These are phyloP conservation scores for Penicillium ucsense DNA, from an alignment of 495 filamentous ascomycete species.

Conservation along the genomic window DNA sequence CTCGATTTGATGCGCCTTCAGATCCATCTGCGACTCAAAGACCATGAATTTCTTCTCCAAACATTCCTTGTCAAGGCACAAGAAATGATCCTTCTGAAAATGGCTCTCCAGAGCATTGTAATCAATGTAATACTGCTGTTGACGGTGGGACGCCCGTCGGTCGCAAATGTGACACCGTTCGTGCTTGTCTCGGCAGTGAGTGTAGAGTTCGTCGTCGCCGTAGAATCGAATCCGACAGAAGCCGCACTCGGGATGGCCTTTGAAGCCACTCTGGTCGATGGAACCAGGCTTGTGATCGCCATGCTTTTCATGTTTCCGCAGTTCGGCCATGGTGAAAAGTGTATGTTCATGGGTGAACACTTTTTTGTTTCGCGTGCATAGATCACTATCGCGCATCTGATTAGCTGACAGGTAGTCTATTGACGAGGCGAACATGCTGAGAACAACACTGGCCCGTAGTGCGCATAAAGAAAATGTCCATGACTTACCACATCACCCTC, in stretches of 20 bases:
- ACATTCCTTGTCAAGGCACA: constrained; percentile 78
- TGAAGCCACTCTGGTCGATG: constrained; percentile 89
- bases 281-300: constrained; percentile 90
- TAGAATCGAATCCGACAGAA: constrained; percentile 93
- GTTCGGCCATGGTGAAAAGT: constrained; percentile 72
- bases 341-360: constrained; percentile 98
- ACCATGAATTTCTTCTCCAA: constrained; percentile 97
- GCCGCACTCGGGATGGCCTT: constrained; percentile 86
- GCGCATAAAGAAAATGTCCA: background rate
- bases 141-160: constrained; percentile 51
- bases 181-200: constrained; percentile 84
- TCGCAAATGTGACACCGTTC: constrained; percentile 96
- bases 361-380: constrained; percentile 92
- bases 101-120: constrained; percentile 77
- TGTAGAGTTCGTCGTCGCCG: constrained; percentile 87
- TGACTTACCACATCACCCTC: constrained; percentile 74
- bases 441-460: background rate
- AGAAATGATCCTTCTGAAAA: constrained; percentile 78
- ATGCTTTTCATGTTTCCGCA: constrained; percentile 77
- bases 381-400: constrained; percentile 41
- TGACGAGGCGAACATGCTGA: no score
- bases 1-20: constrained; percentile 80
- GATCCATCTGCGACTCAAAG: constrained; percentile 85
- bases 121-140: constrained; percentile 81
- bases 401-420: no score